These are phyloP conservation scores for Colletotrichum navitas DNA, from an alignment of 2,329 filamentous ascomycete species.

Conservation along the genomic window DNA sequence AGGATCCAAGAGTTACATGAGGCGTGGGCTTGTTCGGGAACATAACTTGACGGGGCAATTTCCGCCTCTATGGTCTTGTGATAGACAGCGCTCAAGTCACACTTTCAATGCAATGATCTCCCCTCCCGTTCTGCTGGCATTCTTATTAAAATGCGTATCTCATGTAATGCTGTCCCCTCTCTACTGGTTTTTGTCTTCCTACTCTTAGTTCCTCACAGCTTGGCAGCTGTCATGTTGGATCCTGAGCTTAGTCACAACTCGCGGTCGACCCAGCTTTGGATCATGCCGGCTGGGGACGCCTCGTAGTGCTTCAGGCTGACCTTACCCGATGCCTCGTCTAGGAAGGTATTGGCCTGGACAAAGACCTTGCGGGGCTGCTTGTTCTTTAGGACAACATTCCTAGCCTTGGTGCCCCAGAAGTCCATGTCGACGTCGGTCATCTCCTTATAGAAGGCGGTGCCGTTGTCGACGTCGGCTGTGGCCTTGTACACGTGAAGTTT, in stretches of 20 bases:
- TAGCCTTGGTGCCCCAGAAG: constrained; percentile 86
- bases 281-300: constrained; percentile 81
- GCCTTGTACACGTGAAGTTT: constrained; percentile 94
- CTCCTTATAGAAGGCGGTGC: constrained; percentile 83
- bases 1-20: background rate
- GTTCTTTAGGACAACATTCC: constrained; percentile 80
- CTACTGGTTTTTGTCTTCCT: background rate
- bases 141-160: constrained; percentile 31
- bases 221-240: background rate
- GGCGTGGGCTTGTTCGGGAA: background rate
- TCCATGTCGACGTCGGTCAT: constrained; percentile 86
- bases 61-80: background rate
- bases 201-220: constrained; percentile 5
- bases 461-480: constrained; percentile 84
- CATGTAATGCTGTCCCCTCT: constrained; percentile 17
- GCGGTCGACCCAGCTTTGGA: constrained; percentile 83
- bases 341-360: constrained; percentile 90
- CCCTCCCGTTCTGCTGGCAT: constrained; percentile 6
- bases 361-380: constrained; percentile 92
- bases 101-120: constrained; percentile 1
- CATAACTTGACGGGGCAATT: background rate
- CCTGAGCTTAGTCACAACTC: constrained; percentile 46
- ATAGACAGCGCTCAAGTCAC: background rate
- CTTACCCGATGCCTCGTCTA: constrained; percentile 76
- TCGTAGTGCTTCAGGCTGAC: constrained; percentile 90